Evolutionary conservation across 129 eudicot species (phyloP), one percentile per base, ranked within the genome.

Genomic region (Arctium minus): DNA sequence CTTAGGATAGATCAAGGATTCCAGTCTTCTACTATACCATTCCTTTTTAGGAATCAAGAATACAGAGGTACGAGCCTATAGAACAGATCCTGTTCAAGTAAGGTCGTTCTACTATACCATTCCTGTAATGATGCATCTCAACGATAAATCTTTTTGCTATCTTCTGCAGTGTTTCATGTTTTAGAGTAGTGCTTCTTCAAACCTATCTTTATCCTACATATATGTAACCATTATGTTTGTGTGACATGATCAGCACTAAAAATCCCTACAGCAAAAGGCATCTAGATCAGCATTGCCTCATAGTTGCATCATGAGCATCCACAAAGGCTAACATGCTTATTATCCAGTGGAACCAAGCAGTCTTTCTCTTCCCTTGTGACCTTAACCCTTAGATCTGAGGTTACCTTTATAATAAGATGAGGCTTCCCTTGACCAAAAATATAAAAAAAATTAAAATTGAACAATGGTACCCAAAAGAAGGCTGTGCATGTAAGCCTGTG

Each of bases 51-150:
- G 74, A 91, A 86, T 86, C 92, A 91, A 91, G 94, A 92, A 88
- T 88, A 85, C 92, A 89, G 88, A 91, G 89, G 98, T 89, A 91
- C 88, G 92, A 89, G 79, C 80, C 87, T 84, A 79, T 79, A 84
- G 76, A 84, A 84, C 83, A 73, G 75, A 83, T 93, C 92, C 85
- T 93, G 93, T 93, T 90, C 97, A 92, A 92, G 90, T 92, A 92
- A 90, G 92, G 90, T 90, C 94, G 86, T 88, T 22, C 27, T 22
- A 62, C 2, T 62, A 62, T 62, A 62, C 30, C 29, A 62, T n/a
- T 62, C 70, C 70, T 62, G 30, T 17, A 22, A 7, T 18, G 6
- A 22, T 62, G 70, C 29, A 65, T 65, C 70, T 6, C 70, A n/a
- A 62, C 29, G 1, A n/a, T n/a, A 62, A 62, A 62, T 62, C 31